Base-by-base conservation (phyloP, 1,284 basidiomycete genomes). In the Tremellales sp. region DNA sequence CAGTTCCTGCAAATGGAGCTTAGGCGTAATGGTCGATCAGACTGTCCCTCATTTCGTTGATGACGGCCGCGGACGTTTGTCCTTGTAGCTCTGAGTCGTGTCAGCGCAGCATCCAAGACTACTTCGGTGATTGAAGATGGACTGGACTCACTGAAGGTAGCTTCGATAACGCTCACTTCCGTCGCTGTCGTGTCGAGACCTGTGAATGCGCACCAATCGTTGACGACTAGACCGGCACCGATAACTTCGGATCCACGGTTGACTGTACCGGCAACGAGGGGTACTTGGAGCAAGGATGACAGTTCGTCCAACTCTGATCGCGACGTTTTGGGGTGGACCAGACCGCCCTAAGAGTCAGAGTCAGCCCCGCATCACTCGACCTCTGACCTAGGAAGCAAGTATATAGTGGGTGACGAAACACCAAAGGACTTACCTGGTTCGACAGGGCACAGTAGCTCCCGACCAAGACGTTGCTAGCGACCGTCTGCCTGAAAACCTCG, bases 191-290 rank as follows among this genome's bases (percentile, higher is more conserved):
- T 96, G 70, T 97, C 92, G 37, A 94, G 80, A 36, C 92, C 92
- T 25, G 89, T 90, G 75, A 98, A 98, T 15, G 96, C 94, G 76
- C 88, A 91, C 91, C 93, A 98, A 74, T 98, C 93, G 69, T 99
- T 99, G 53, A 97, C 96, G 49, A 99, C 89, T 44, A 98, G 79
- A 22, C 96, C 96, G 6, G 94, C 96, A 43, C 96, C 96, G 61
- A 99, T 87, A 39, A 98, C 89, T 65, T 97, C 93, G 43, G 91
- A 96, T 65, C 94, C 94, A 67, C 96, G 86, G 76, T 98, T 99
- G 48, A 99, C 90, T 4, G 96, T 97, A 31, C 96, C 94, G 37
- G 96, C 91, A 58, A 98, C 93, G 24, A 99, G 76, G 1, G 96
- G 96, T 6, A 98, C 82, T 72, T 99, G 96, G 49, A 98, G 78